These are phyloP conservation scores for Carex pumila DNA, from an alignment of 176 grass and related monocot species.

Conservation along the genomic window DNA sequence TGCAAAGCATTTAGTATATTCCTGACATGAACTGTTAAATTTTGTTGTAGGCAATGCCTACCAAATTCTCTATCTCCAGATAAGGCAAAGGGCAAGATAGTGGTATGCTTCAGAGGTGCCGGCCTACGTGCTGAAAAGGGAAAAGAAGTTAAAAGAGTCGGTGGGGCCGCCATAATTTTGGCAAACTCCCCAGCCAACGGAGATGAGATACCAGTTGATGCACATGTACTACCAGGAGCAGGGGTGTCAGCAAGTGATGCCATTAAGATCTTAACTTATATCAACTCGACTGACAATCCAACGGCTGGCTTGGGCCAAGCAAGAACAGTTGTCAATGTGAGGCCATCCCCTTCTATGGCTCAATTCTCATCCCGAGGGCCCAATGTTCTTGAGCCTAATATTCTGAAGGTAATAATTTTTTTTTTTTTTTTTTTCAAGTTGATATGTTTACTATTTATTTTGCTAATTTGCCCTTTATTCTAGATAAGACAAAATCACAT, in stretches of 20 bases:
- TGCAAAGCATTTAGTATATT: background rate
- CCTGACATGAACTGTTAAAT: background rate
- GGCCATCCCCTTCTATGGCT: constrained; percentile 66
- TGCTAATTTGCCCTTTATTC: background rate
- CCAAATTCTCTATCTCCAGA: constrained; percentile 50
- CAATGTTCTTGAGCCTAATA: constrained; percentile 66
- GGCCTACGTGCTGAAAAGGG: constrained; percentile 73
- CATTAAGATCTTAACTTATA: constrained; percentile 46
- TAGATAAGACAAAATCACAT: background rate
- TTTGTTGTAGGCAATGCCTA: constrained; percentile 60
- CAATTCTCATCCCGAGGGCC: constrained; percentile 94
- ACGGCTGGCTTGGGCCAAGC: constrained; percentile 35
- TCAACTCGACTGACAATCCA: constrained; percentile 35
- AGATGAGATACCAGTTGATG: constrained; percentile 71
- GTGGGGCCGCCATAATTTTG: constrained; percentile 78
- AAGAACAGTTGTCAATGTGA: constrained; percentile 45
- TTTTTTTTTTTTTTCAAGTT: background rate
- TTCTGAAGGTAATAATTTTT: constrained; percentile 50
- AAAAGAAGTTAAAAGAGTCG: constrained; percentile 72
- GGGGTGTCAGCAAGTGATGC: constrained; percentile 45
- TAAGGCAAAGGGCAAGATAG: constrained; percentile 75
- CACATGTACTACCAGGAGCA: constrained; percentile 68
- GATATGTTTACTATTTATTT: background rate
- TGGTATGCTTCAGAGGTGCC: constrained; percentile 61
- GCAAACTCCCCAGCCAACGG: constrained; percentile 55